Evolutionary conservation across 441 rosid genomes (phyloP), one percentile per base, ranked within the genome.

Genomic region (Eugenia klotzschiana): DNA sequence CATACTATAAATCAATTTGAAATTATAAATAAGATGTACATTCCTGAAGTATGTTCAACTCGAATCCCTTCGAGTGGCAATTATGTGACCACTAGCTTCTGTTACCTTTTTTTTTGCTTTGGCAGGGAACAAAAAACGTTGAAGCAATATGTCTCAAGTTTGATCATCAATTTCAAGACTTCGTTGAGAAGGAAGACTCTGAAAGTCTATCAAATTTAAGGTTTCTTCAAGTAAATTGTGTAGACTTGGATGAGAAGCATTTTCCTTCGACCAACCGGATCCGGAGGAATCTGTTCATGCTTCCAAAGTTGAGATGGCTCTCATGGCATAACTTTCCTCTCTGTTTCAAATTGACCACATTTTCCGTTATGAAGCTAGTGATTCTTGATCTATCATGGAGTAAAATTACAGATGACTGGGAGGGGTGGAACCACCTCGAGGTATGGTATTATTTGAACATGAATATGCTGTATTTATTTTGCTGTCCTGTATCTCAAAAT

Each of bases 231-330:
- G 60, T 56, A 29, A 7, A 56, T 25, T 0, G 29, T 56, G 29
- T 1, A 12, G 8, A 2, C 16, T 12, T 1, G 16, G 1, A 25
- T 25, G 3, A 0, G 60, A 5, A 2, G 4, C 33, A 25, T 56
- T 25, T 56, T 56, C 4, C 8, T 25, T 56, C 4, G 0, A 2
- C 8, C 2, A 25, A 25, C 29, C 12, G 0, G 16, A 2, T 0
- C 60, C 60, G 0, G 8, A 56, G 18, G 29, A 56, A 56, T 12
- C 1, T 1, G 1, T 0, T 57, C 64, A 57, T 13, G 0, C 33
- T 57, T 57, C 9, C 9, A 0, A 0, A 57, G 18, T 13, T 57
- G 20, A 57, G 64, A 57, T 57, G 3, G 3, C 64, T 57, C 9
- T 57, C 64, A 3, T 57, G 64, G 64, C 64, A 3, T 26, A 0